Evolutionary conservation across 1,284 basidiomycete genomes (phyloP), one percentile per base, ranked within the genome.

Genomic region (Takashimella tepidaria): DNA sequence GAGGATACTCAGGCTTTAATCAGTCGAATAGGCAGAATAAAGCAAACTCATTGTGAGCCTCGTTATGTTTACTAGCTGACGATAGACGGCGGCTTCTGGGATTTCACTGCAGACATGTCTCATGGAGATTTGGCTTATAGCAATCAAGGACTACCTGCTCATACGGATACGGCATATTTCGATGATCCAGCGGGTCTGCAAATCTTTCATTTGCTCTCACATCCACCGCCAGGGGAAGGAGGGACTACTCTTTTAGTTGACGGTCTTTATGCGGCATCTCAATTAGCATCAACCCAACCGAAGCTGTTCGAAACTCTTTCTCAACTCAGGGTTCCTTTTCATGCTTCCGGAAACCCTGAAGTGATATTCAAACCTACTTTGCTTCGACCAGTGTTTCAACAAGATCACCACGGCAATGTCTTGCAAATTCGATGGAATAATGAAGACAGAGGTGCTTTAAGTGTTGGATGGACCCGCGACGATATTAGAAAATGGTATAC

Each of bases 111-210:
- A 0, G 86, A 96, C 69, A 81, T 96, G 20, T 84, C 87, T 11
- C 92, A 89, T 67, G 92, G 92, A 20, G 93, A 98, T 70, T 86
- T 90, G 5, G 79, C 79, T 0, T 98, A 98, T 75, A 93, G 92
- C 6, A 89, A 86, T 20, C 75, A 96, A 41, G 87, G 87, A 1
- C 82, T 98, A 4, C 85, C 84, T 6, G 92, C 91, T 0, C 95
- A 98, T 71, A 98, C 93, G 1, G 95, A 98, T 67, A 96, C 89
- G 47, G 95, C 93, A 2, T 97, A 97, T 76, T 92, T 88, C 65
- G 92, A 88, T 40, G 89, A 95, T 72, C 91, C 95, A 0, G 89
- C 88, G 47, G 93, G 95, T 3, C 78, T 98, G 22, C 95, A 98
- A 70, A 79, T 97, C 51, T 98, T 98, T 78, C 95, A 98, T 72